Evolutionary conservation across 2,329 filamentous ascomycete species (phyloP), one percentile per base, ranked within the genome.

Genomic region (Alternaria longipes): DNA sequence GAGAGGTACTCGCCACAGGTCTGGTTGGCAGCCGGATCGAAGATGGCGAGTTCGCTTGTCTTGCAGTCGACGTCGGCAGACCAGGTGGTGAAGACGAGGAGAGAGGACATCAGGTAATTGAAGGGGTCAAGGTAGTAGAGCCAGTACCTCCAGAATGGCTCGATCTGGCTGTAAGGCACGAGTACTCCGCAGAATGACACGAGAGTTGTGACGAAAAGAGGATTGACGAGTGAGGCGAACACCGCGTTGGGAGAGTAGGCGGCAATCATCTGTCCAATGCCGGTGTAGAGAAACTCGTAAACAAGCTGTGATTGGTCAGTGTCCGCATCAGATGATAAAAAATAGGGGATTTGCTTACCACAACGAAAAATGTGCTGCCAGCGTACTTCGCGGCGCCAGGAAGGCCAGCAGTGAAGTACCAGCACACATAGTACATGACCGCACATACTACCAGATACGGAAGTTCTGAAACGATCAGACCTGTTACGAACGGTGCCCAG

Each of bases 401-500:
- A 5, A 77, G 71, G 22, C 65, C 69, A 16, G 28, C 28, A 30
- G 28, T 30, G 5, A 30, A 30, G 28, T 30, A 91, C 81, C 87
- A 90, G 74, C 82, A 85, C 3, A 85, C 82, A 70, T 83, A 92
- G 66, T 89, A 85, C 11, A 91, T 70, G n/a, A 90, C 75, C 4
- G 83, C 87, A 4, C 86, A 85, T 8, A 91, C 57, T 41, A 87
- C 81, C 59, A 86, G 81, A 79, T 83, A 92, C 0, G 89, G 89
- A 1, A 91, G 81, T 73, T 93, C 90, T 47, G 90, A 89, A 1
- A 90, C 57, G 56, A 92, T 86, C 70, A 90, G 89, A 66, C 87
- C 85, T 3, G 89, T 80, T 71, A 92, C 84, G 76, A 93, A 92
- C 0, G 84, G 87, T 65, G 86, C 83, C 90, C 90, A 92, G 0